Base-by-base conservation (phyloP, 1,284 basidiomycete species). In the Trametes sp. region DNA sequence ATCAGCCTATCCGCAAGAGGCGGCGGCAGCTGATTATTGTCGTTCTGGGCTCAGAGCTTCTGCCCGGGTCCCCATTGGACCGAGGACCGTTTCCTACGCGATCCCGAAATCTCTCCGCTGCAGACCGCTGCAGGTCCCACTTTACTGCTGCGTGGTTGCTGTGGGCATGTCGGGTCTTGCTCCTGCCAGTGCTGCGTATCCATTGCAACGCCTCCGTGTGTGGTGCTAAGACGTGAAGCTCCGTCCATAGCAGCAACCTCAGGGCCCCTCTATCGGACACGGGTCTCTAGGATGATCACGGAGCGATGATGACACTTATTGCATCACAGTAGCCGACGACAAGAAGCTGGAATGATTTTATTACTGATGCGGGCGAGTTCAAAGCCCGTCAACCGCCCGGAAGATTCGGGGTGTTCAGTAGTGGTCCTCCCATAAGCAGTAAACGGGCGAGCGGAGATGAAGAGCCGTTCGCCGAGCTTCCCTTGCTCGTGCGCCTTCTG, bases 361-460 rank as follows among this genome's bases (percentile, higher is more conserved):
- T 36, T 51, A 14, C 59, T 63, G 65, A 66, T 66, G 61, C 53
- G 55, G 26, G 28, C 28, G 23, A 31, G 31, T 59, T 60, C 31
- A 51, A 58, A 53, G 56, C 51, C 61, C 38, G 50, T 58, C 49
- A 33, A 50, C 46, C 57, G 63, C 57, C 44, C 49, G 56, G 53
- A 11, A 59, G 56, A 53, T 48, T 31, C 56, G 54, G 65, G 61
- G 52, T 59, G 65, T 61, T 59, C 46, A 59, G 56, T 56, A 66
- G 56, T 52, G 49, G 35, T 31, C 16, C 59, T 59, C 44, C 61
- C 57, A 53, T 36, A 44, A 53, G 42, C 16, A 29, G 62, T 31
- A 66, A 26, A 57, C 24, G 21, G 38, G 14, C 16, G 9, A 21
- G 21, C 61, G 61, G 65, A 63, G 58, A 59, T 59, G 53, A 24